Evolutionary conservation across 1,139 yeast genomes (phyloP).

Genomic region (Arxiozyma slooffiae): DNA sequence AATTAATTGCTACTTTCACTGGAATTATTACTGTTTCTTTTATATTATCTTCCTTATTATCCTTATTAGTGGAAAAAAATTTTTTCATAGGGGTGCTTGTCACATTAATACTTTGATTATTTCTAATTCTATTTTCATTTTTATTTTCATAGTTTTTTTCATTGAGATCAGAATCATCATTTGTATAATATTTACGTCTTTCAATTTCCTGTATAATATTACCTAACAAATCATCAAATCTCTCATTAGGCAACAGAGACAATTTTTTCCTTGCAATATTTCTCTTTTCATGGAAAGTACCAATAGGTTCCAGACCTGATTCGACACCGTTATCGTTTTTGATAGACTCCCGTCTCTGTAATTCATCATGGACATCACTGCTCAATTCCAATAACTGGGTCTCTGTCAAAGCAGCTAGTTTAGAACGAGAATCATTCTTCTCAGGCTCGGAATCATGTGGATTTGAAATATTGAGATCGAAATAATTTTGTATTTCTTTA

Average conservation of each 20-base stretch:
- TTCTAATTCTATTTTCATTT: neutral
- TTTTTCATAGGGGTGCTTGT: constrained; percentile 1
- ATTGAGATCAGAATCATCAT: neutral
- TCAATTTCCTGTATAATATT: constrained; percentile 84
- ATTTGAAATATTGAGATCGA: neutral
- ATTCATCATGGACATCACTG: constrained; percentile 16
- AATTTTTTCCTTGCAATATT: constrained; percentile 91
- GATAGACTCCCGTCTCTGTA: constrained; percentile 11
- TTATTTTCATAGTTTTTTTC: neutral
- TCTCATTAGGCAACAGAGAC: constrained; percentile 65
- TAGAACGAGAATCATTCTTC: constrained; percentile 10
- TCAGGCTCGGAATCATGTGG: constrained; percentile 1
- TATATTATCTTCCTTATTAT: constrained; percentile 6
- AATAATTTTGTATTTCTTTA: constrained; percentile 2
- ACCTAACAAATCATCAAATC: constrained; percentile 86
- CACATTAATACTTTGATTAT: neutral
- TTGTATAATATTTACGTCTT: constrained; percentile 49
- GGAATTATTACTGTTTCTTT: constrained; percentile 64
- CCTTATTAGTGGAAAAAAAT: neutral
- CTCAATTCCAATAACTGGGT: constrained; percentile 15
- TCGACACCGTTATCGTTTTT: neutral
- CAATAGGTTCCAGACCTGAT: neutral
- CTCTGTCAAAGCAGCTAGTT: constrained; percentile 10
- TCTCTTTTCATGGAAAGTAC: constrained; percentile 62
- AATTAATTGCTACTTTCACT: constrained; percentile 62